Evolutionary conservation across 495 filamentous ascomycete species (phyloP).

Genomic region (Hypoxylon fragiforme): DNA sequence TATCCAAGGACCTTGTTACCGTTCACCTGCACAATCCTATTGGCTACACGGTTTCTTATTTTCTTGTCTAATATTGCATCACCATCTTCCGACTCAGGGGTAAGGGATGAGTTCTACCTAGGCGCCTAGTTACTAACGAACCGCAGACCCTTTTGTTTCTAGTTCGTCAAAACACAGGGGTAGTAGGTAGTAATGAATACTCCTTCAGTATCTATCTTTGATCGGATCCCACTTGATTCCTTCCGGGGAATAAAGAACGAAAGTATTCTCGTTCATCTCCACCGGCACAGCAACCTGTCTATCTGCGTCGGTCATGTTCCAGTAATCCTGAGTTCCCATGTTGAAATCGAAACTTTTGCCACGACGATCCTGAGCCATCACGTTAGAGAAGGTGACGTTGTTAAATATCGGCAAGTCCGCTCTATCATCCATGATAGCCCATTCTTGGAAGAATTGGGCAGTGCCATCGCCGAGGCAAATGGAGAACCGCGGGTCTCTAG

Average conservation of each 20-base stretch:
- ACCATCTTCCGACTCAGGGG: no score
- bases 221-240: background rate
- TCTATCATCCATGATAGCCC: constrained; percentile 1
- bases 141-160: no score
- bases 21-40: background rate
- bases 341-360: background rate
- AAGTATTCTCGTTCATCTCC: background rate
- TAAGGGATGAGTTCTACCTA: no score
- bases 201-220: background rate
- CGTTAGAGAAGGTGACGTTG: constrained; percentile 11
- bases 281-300: constrained; percentile 1
- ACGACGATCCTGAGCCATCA: background rate
- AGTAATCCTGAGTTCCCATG: background rate
- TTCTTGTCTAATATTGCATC: no score
- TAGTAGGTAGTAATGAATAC: background rate
- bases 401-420: constrained; percentile 7
- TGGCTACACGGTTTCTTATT: no score
- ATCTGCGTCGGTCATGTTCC: constrained; percentile 5
- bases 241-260: constrained; percentile 11
- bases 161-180: background rate
- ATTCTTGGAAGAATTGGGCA: constrained; percentile 14
- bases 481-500: constrained; percentile 1
- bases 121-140: no score
- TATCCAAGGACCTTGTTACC: background rate
- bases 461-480: constrained; percentile 14